Conservation (phyloP, 495 filamentous ascomycete species). For the Neurospora cerealis region DNA sequence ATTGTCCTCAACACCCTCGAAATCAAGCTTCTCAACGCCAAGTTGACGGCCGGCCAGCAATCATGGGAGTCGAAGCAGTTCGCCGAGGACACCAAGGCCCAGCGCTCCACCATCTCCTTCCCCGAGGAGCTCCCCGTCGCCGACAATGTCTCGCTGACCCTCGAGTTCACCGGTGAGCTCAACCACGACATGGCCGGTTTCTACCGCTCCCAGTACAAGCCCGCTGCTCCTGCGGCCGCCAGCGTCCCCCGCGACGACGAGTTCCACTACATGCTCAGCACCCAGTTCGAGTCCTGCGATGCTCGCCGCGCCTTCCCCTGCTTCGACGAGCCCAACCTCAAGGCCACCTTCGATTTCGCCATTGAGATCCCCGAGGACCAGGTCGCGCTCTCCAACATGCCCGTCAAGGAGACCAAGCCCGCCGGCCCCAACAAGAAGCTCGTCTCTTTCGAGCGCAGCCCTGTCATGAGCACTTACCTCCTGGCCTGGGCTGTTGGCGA, state of each 20-base stretch:
- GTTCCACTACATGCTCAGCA: conserved; percentile 87
- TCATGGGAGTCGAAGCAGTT: conserved; percentile 53
- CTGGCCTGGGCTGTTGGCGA: conserved; percentile 94
- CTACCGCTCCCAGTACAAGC: conserved; percentile 91
- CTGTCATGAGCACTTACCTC: conserved; percentile 96
- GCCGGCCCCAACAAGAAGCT: conserved; percentile 57
- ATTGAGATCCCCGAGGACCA: conserved; percentile 83
- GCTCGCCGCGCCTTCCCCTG: conserved; percentile 90
- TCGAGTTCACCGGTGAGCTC: conserved; percentile 76
- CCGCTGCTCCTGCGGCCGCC: conserved; percentile 51
- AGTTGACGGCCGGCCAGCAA: conserved; percentile 33
- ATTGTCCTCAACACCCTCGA: conserved; percentile 67
- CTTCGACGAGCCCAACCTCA: conserved; percentile 96
- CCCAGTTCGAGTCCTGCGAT: conserved; percentile 95
- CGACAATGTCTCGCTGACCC: conserved; percentile 50
- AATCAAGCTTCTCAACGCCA: conserved; percentile 49
- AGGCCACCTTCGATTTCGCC: conserved; percentile 87
- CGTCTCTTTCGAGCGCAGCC: conserved; percentile 76
- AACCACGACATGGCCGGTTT: conserved; percentile 96
- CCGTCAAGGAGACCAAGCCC: conserved; percentile 56
- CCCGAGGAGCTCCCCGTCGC: conserved; percentile 52
- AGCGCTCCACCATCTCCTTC: conserved; percentile 69
- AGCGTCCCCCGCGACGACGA: conserved; percentile 71
- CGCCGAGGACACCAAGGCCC: conserved; percentile 66
- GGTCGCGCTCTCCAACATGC: conserved; percentile 91